A percentile compares a stretch with the other conserved stretches of the same genome.
phyloP scores from a whole-genome alignment of 192 early-diverging fungal genomes.

The Phlyctochytrium arcticum region DNA sequence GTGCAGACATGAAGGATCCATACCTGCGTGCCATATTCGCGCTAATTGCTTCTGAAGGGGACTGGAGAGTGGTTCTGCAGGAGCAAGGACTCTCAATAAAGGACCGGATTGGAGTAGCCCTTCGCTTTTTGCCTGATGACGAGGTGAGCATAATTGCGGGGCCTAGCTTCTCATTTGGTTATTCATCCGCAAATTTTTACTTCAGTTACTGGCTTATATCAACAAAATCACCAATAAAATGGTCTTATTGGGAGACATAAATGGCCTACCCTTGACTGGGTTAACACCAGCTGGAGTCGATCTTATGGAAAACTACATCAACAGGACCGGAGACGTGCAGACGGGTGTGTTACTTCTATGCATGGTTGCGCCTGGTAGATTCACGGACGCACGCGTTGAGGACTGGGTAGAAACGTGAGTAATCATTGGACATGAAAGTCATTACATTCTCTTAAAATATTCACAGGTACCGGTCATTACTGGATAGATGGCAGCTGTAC shows the following conservation, averaged over 20 bases:
- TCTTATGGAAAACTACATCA: constrained; percentile 74
- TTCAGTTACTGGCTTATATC: constrained; percentile 62
- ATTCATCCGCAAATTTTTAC: too few species aligned
- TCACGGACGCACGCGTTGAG: constrained; percentile 55
- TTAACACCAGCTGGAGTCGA: constrained; percentile 59
- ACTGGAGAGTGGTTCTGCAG: constrained; percentile 75
- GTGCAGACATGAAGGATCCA: constrained; percentile 59
- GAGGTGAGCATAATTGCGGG: constrained; percentile 44
- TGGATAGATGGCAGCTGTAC: constrained; percentile 87
- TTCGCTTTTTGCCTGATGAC: constrained; percentile 79
- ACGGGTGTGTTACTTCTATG: constrained; percentile 71
- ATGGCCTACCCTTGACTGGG: constrained; percentile 83
- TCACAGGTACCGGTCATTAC: constrained; percentile 70
- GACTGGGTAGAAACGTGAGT: constrained; percentile 71
- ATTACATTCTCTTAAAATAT: neutral
- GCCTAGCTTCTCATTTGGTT: constrained; percentile 2
- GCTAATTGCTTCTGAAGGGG: constrained; percentile 69
- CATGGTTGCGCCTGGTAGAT: constrained; percentile 56
- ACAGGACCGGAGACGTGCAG: constrained; percentile 88
- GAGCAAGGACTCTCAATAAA: constrained; percentile 68
- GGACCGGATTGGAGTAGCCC: constrained; percentile 78
- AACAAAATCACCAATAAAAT: constrained; percentile 48
- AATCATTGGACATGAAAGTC: neutral
- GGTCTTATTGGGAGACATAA: constrained; percentile 65
- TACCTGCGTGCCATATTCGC: constrained; percentile 87